These are phyloP conservation scores for Strigomonas culicis DNA, from an alignment of 208 protist species.

Conservation along the genomic window DNA sequence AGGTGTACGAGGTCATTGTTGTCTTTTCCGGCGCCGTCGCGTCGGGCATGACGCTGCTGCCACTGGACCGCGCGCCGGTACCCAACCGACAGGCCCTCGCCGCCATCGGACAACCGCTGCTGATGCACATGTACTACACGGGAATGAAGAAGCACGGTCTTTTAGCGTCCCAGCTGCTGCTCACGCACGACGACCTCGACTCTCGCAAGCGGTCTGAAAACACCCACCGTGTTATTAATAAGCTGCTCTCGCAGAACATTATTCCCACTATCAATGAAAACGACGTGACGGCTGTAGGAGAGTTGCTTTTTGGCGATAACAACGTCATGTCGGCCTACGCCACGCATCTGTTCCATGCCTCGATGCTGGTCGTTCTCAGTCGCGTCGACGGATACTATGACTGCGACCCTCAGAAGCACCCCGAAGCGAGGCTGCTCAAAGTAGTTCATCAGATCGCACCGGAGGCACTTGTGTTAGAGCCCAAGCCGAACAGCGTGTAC, in stretches of 20 bases:
- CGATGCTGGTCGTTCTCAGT: slow-evolving; percentile 52
- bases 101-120: slow-evolving; percentile 45
- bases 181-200: slow-evolving; percentile 49
- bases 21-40: slow-evolving; percentile 51
- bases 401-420: slow-evolving; percentile 18
- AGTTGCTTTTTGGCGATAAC: slow-evolving; percentile 41
- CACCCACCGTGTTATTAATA: slow-evolving; percentile 29
- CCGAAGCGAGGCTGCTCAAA: slow-evolving; percentile 10
- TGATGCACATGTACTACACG: slow-evolving; percentile 63
- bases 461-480: not conserved
- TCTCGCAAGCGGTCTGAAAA: slow-evolving; percentile 16
- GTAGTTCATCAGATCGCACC: not conserved
- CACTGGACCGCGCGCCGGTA: slow-evolving; percentile 10
- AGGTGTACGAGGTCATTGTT: slow-evolving; percentile 50
- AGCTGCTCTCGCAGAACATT: slow-evolving; percentile 28
- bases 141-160: slow-evolving; percentile 39
- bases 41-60: slow-evolving; percentile 32
- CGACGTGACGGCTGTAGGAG: slow-evolving; percentile 31
- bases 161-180: slow-evolving; percentile 39
- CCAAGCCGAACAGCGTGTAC: slow-evolving; percentile 3
- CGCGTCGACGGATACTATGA: slow-evolving; percentile 55
- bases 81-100: slow-evolving; percentile 32
- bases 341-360: slow-evolving; percentile 28
- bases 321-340: slow-evolving; percentile 55
- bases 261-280: slow-evolving; percentile 80